A percentile compares a stretch with the other conserved stretches of the same genome.
phyloP scores from a whole-genome alignment of 2,329 filamentous ascomycete species.

The Cryphonectria carpinicola region DNA sequence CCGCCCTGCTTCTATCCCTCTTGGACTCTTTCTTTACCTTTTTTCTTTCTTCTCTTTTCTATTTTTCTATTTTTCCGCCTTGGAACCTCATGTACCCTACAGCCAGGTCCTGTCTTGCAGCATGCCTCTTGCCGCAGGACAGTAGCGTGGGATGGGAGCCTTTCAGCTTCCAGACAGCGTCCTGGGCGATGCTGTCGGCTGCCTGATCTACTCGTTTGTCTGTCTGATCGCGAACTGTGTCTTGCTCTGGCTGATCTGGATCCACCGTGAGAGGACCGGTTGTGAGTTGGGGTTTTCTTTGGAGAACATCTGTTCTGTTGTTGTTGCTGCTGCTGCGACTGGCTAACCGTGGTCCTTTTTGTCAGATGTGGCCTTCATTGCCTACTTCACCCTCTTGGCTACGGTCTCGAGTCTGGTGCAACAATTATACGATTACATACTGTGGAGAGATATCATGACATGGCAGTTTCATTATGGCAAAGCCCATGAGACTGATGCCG shows the following conservation, averaged over 20 bases:
- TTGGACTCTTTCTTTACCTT: neutral
- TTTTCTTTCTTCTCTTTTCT: too few species aligned
- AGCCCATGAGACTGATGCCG: constrained; percentile 17
- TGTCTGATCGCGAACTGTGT: constrained; percentile 22
- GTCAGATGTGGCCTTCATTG: constrained; percentile 27
- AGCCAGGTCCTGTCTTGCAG: neutral
- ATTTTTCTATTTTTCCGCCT: neutral
- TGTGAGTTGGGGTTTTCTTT: constrained; percentile 8
- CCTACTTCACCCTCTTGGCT: constrained; percentile 26
- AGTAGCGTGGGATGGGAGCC: constrained; percentile 28
- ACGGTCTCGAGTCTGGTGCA: constrained; percentile 22
- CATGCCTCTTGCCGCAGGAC: constrained; percentile 8
- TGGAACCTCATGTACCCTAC: neutral
- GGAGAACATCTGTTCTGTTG: neutral
- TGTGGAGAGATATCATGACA: constrained; percentile 24
- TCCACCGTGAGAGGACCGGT: constrained; percentile 23
- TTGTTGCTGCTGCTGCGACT: too few species aligned
- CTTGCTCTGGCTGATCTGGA: constrained; percentile 25
- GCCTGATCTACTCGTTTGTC: constrained; percentile 20
- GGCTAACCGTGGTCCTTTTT: neutral
- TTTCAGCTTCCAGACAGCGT: constrained; percentile 30
- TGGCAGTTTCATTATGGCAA: constrained; percentile 23
- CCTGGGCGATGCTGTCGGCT: constrained; percentile 24
- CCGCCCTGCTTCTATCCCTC: neutral
- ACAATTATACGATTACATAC: constrained; percentile 25